These are phyloP conservation scores for Isatis tinctoria DNA, from an alignment of 345 rosid species.

Conservation along the genomic window DNA sequence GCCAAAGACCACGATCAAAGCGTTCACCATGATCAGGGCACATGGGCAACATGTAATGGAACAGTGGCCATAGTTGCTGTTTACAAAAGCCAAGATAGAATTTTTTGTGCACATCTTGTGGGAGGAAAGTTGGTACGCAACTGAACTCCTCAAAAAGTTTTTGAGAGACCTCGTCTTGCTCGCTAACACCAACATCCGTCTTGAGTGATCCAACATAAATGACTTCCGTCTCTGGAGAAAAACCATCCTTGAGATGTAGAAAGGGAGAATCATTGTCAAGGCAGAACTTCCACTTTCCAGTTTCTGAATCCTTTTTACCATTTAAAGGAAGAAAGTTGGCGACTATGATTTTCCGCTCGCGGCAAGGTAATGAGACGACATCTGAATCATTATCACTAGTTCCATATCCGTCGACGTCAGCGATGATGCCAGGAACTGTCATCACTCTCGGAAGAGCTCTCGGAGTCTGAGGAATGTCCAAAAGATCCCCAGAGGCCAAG, in stretches of 20 bases:
- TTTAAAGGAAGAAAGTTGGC: constrained; percentile 47
- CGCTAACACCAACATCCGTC: constrained; percentile 33
- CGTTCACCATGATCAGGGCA: constrained; percentile 44
- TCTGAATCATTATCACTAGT: constrained; percentile 29
- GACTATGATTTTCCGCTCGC: constrained; percentile 33
- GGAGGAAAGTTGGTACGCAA: constrained; percentile 46
- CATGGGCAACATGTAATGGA: constrained; percentile 50
- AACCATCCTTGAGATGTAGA: constrained; percentile 44
- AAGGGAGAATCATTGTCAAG: constrained; percentile 38
- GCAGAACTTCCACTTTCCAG: constrained; percentile 36
- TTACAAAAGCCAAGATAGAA: constrained; percentile 49
- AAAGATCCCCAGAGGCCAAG: constrained; percentile 55
- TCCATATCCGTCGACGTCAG: constrained; percentile 43
- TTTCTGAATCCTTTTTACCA: constrained; percentile 34
- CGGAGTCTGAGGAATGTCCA: constrained; percentile 51
- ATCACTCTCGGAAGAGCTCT: constrained; percentile 50
- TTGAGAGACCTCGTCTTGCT: constrained; percentile 47
- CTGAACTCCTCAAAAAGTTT: constrained; percentile 37
- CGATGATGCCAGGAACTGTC: constrained; percentile 53
- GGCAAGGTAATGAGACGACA: constrained; percentile 19
- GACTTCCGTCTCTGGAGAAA: constrained; percentile 38
- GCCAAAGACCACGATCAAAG: constrained; percentile 41
- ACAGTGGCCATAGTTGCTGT: constrained; percentile 48
- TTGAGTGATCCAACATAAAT: constrained; percentile 45
- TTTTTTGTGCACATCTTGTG: constrained; percentile 40